Evolutionary conservation across 495 filamentous ascomycete species (phyloP), one percentile per base, ranked within the genome.

Genomic region (Penicillium macrosclerotiorum): DNA sequence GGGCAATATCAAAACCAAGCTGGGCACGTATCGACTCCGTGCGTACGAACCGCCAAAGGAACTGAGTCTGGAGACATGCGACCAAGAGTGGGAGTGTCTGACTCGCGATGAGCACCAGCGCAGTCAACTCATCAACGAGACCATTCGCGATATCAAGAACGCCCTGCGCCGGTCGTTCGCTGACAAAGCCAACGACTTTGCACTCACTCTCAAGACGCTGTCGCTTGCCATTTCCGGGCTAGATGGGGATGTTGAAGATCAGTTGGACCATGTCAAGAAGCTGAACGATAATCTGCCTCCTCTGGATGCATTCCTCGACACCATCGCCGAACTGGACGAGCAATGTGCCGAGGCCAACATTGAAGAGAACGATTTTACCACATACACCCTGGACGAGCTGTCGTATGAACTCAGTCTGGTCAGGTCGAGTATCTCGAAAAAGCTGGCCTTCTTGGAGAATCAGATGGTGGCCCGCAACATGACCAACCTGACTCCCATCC

Each of bases 1-100:
- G 36, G 94, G 93, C n/a, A 98, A 98, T 57, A 96, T 98, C 73
- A 96, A 95, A 71, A 97, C 93, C 0, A 98, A 98, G 70, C 75
- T 98, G 53, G 87, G 86, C 50, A 98, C 93, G 18, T 98, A 98
- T 63, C 81, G 90, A 29, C 73, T 98, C 27, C 81, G 89, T 56
- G 80, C 91, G 3, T 98, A 97, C 54, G 85, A 95, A 19, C 93
- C 93, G 31, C 94, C 94, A 8, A 67, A 76, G 38, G 85, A 93
- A 47, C 67, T 96, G 25, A 83, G 80, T 37, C 63, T 91, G 36
- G 90, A 94, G 37, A 80, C 82, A 8, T 77, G 91, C 48, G 93
- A 97, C 45, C 63, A 69, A 27, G 88, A 92, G 51, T 98, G 93
- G 93, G 74, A 79, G 14, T 74, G 62, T 18, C 62, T 97, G 49